phyloP scores from a whole-genome alignment of 2,329 filamentous ascomycete genomes.

The Amauroascus verrucosus region DNA sequence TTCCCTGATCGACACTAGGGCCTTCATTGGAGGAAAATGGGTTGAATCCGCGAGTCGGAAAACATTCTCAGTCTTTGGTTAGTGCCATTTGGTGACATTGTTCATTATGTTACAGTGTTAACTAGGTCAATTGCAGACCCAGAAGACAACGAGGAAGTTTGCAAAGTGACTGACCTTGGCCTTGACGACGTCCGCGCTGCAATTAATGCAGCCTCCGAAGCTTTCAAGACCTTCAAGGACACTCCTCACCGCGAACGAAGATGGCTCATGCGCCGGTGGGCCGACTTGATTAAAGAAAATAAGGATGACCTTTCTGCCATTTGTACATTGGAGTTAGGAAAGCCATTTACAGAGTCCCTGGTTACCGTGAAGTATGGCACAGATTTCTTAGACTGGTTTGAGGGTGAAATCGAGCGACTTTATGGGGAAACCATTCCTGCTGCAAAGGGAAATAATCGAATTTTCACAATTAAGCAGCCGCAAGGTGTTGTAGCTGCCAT shows the following conservation, averaged over 20 bases:
- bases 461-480: conserved; percentile 10
- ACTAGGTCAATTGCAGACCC: conserved; percentile 9
- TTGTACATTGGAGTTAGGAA: conserved; percentile 16
- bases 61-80: conserved; percentile 11
- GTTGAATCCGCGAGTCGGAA: conserved; percentile 5
- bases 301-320: conserved; percentile 36
- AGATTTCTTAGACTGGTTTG: conserved; percentile 12
- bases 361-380: conserved; percentile 14
- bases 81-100: background rate
- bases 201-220: conserved; percentile 25
- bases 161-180: conserved; percentile 9
- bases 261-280: conserved; percentile 16
- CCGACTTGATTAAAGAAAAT: conserved; percentile 17
- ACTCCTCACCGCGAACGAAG: conserved; percentile 23
- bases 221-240: conserved; percentile 47
- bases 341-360: conserved; percentile 15
- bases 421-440: conserved; percentile 11
- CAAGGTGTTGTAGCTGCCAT: conserved; percentile 35
- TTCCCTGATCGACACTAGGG: conserved; percentile 12
- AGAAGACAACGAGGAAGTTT: conserved; percentile 12
- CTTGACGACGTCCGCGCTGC: conserved; percentile 8
- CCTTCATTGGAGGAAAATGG: conserved; percentile 14
- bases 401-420: conserved; percentile 6
- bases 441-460: conserved; percentile 6
- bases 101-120: background rate